These are phyloP conservation scores for Russula sp. DNA, from an alignment of 768 basidiomycete genomes.

Conservation along the genomic window DNA sequence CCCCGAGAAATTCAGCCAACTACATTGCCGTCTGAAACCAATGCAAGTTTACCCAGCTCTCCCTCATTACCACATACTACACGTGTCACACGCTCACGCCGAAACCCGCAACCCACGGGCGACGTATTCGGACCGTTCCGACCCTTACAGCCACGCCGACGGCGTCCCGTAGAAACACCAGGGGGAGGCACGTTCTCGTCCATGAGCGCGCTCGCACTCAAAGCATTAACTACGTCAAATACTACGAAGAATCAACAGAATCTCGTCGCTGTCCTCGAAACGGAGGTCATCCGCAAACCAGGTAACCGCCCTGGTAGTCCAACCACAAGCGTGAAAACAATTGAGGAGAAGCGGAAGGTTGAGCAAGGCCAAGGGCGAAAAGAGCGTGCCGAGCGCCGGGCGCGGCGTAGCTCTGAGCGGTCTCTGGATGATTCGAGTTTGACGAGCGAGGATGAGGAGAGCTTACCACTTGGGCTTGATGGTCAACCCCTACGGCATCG, in stretches of 20 bases:
- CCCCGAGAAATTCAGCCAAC: neutral
- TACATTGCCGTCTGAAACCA: slow-evolving; percentile 1
- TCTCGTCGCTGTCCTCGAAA: slow-evolving; percentile 55
- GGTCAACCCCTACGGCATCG: slow-evolving; percentile 43
- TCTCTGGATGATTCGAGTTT: slow-evolving; percentile 28
- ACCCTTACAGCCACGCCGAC: slow-evolving; percentile 11
- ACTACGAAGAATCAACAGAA: slow-evolving; percentile 72
- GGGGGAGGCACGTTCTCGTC: slow-evolving; percentile 51
- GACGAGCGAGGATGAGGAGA: slow-evolving; percentile 34
- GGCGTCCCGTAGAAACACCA: slow-evolving; percentile 5
- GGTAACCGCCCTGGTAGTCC: slow-evolving; percentile 77
- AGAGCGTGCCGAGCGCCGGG: slow-evolving; percentile 60
- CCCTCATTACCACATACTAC: neutral
- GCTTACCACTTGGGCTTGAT: slow-evolving; percentile 36
- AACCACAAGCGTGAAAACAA: slow-evolving; percentile 66
- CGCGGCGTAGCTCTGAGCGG: slow-evolving; percentile 39
- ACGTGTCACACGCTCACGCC: slow-evolving; percentile 21
- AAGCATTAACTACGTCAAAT: slow-evolving; percentile 67
- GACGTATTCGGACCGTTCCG: slow-evolving; percentile 41
- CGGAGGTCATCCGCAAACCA: slow-evolving; percentile 64
- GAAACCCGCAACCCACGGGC: slow-evolving; percentile 33
- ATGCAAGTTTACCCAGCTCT: neutral
- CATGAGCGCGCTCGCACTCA: slow-evolving; percentile 67
- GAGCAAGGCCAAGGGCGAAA: slow-evolving; percentile 52
- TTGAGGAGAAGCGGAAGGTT: slow-evolving; percentile 64